Evolutionary conservation across 331 rosid genomes (phyloP).

Genomic region (Saraca asoca): DNA sequence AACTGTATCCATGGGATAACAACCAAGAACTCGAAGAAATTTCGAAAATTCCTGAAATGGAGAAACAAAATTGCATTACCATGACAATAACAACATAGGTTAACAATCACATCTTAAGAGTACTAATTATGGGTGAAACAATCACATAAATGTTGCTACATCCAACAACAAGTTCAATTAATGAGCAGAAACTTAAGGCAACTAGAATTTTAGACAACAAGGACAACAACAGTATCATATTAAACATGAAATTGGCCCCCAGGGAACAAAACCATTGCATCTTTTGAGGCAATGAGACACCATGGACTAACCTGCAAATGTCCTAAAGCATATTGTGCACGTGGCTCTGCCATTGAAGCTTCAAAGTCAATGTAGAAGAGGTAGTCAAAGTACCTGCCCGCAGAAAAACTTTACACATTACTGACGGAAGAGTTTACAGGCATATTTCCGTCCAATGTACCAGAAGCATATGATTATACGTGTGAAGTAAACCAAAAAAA

Average conservation of each 20-base stretch:
- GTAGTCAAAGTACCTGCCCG: conserved; percentile 83
- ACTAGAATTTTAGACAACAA: neutral
- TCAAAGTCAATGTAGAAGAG: conserved; percentile 87
- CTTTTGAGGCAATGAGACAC: conserved; percentile 14
- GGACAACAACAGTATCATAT: neutral
- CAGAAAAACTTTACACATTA: conserved; percentile 27
- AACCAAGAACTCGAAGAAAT: conserved; percentile 84
- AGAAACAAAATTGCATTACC: neutral
- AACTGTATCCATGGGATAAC: conserved; percentile 57
- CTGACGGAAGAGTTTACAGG: conserved; percentile 6
- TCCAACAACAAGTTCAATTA: neutral
- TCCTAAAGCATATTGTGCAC: conserved; percentile 76
- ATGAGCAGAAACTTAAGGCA: neutral
- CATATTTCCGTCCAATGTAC: conserved; percentile 21
- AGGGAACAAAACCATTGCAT: conserved; percentile 14
- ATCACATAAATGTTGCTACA: neutral
- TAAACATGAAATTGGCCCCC: neutral
- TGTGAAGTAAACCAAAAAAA: conserved; percentile 14
- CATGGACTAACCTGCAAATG: conserved; percentile 70
- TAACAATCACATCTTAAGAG: conserved; percentile 1
- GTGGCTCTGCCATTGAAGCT: conserved; percentile 94
- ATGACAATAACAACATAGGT: conserved; percentile 2
- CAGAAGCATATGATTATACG: conserved; percentile 11
- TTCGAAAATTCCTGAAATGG: conserved; percentile 68
- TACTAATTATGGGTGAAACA: conserved; percentile 5